Evolutionary conservation across 805 yeast species (phyloP).

Genomic region (fission yeast (Schizosaccharomyces pombe)): DNA sequence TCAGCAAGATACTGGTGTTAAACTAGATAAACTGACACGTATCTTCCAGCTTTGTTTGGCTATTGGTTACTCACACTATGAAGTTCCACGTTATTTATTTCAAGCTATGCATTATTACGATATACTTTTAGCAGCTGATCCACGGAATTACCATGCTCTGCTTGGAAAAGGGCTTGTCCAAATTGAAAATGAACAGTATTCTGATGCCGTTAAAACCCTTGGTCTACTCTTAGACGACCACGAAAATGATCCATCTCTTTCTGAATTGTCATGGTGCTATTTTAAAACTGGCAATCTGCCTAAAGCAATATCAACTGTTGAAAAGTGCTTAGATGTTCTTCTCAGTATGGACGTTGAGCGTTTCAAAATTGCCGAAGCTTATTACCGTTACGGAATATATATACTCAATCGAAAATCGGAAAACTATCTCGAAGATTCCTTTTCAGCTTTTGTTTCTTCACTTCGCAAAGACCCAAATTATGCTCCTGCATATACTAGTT

Average conservation of each 20-base stretch:
- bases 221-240: conserved; percentile 28
- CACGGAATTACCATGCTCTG: conserved; percentile 33
- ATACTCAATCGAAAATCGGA: background rate
- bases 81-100: conserved; percentile 70
- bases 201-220: conserved; percentile 29
- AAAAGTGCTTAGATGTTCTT: conserved; percentile 20
- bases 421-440: conserved; percentile 25
- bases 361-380: background rate
- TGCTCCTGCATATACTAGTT: conserved; percentile 61
- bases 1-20: conserved; percentile 24
- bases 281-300: conserved; percentile 28
- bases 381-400: background rate
- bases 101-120: conserved; percentile 55
- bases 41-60: conserved; percentile 48
- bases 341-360: no score
- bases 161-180: conserved; percentile 66
- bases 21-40: conserved; percentile 28
- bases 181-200: conserved; percentile 37
- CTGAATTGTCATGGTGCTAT: conserved; percentile 62
- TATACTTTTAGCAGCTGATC: conserved; percentile 26
- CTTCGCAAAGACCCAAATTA: conserved; percentile 37
- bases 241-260: conserved; percentile 32
- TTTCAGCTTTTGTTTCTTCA: conserved; percentile 30
- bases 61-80: conserved; percentile 54
- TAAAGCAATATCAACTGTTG: conserved; percentile 30